Percentiles rank a stretch among this genome's conserved stretches.
Evolutionary conservation across 192 early-diverging fungal species (phyloP).

Genomic region (Coemansia sp.): DNA sequence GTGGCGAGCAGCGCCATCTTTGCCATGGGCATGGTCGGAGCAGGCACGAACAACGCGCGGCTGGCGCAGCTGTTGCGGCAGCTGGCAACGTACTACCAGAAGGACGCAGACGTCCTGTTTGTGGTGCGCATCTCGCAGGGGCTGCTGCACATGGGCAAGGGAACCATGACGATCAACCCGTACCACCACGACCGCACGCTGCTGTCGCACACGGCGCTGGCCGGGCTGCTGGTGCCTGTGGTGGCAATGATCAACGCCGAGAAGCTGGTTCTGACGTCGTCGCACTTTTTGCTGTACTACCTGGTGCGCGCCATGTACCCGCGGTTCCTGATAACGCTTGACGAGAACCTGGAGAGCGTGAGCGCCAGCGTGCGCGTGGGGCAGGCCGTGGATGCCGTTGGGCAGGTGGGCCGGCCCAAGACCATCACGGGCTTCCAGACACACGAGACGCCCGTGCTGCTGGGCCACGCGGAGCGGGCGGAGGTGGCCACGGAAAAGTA

Average conservation of each 20-base stretch:
- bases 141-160: constrained; percentile 90
- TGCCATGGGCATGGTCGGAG: constrained; percentile 98
- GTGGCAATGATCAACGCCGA: constrained; percentile 91
- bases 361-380: constrained; percentile 93
- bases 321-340: constrained; percentile 95
- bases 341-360: constrained; percentile 81
- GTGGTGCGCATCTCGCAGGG: constrained; percentile 58
- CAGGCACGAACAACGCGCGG: constrained; percentile 98
- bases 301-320: constrained; percentile 95
- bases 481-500: constrained; percentile 98
- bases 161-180: constrained; percentile 94
- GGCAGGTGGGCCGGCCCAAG: constrained; percentile 97
- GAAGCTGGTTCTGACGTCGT: constrained; percentile 82
- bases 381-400: constrained; percentile 98
- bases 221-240: constrained; percentile 83
- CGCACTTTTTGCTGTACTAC: constrained; percentile 93
- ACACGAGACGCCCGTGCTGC: constrained; percentile 93
- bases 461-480: constrained; percentile 94
- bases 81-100: constrained; percentile 94
- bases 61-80: constrained; percentile 97
- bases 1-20: constrained; percentile 96
- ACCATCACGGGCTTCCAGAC: constrained; percentile 99
- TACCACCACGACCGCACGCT: constrained; percentile 90
- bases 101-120: constrained; percentile 71
- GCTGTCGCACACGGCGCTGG: constrained; percentile 85